Evolutionary conservation across 441 rosid species (phyloP).

Genomic region (Corymbia calophylla): DNA sequence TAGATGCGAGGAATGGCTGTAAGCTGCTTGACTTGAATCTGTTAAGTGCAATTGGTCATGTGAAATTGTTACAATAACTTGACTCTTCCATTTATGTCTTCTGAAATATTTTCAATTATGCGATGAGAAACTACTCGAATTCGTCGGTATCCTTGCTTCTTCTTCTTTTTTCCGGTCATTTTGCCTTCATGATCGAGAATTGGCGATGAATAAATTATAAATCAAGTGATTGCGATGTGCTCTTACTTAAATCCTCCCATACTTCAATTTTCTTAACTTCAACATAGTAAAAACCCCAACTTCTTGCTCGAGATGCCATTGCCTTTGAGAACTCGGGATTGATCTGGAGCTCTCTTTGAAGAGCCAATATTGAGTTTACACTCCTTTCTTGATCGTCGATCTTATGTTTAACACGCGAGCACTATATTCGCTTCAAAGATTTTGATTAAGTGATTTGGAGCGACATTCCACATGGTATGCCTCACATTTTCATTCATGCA

Average conservation of each 20-base stretch:
- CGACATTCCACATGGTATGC: neutral
- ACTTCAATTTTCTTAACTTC: neutral
- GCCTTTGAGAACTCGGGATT: neutral
- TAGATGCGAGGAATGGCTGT: no score
- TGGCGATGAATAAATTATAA: neutral
- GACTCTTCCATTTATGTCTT: no score
- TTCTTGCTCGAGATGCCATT: neutral
- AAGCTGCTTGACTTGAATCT: no score
- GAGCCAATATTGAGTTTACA: neutral
- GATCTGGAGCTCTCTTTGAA: neutral
- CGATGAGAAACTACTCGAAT: no score
- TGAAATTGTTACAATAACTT: neutral
- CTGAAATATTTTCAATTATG: no score
- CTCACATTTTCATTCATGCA: neutral
- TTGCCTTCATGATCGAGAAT: no score
- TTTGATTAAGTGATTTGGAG: neutral
- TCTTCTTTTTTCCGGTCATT: no score
- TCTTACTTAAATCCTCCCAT: neutral
- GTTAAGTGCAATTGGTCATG: no score
- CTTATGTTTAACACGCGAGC: neutral
- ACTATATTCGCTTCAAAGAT: neutral
- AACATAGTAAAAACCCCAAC: neutral
- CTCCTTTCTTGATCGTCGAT: neutral
- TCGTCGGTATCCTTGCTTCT: no score
- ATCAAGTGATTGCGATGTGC: neutral